Percentiles rank a stretch among this genome's conserved stretches.
Conservation (phyloP, 1,139 yeast genomes). For the Dujonia santamariae region DNA sequence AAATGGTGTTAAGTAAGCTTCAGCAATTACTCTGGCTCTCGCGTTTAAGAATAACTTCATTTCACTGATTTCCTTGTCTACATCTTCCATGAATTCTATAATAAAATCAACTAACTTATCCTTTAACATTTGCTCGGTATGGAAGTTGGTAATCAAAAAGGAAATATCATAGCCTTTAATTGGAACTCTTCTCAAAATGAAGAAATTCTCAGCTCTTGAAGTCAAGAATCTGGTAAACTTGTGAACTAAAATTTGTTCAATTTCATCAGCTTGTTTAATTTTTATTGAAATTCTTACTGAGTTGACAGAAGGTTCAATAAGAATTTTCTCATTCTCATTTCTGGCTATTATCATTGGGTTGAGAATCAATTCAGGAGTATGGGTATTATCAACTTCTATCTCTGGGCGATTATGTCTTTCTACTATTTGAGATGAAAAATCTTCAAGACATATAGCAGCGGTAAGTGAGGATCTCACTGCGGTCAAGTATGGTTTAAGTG, state of each 20-base stretch:
- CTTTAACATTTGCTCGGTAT: constrained; percentile 94
- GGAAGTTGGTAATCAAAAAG: constrained; percentile 88
- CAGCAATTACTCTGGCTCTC: constrained; percentile 97
- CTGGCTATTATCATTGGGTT: constrained; percentile 90
- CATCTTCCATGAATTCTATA: constrained; percentile 98
- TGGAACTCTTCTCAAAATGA: constrained; percentile 88
- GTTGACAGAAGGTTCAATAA: constrained; percentile 92
- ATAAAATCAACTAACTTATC: constrained; percentile 94
- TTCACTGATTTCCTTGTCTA: constrained; percentile 96
- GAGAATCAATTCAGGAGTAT: constrained; percentile 75
- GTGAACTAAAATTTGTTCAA: constrained; percentile 90
- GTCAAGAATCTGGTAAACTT: constrained; percentile 92
- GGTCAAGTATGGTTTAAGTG: constrained; percentile 88
- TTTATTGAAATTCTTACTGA: constrained; percentile 85
- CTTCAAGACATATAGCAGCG: constrained; percentile 92
- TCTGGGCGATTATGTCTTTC: constrained; percentile 98
- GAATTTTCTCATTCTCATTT: constrained; percentile 88
- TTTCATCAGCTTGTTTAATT: constrained; percentile 97
- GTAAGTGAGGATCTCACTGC: constrained; percentile 94
- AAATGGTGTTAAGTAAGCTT: constrained; percentile 79
- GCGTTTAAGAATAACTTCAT: constrained; percentile 97
- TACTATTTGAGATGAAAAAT: constrained; percentile 90
- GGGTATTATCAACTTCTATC: constrained; percentile 68
- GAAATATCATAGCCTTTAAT: constrained; percentile 91
- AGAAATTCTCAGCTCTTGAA: constrained; percentile 92